Percentiles rank a stretch among this genome's conserved stretches.
Conservation (phyloP, 2,329 filamentous ascomycete genomes). For the Diaporthe vaccinii region DNA sequence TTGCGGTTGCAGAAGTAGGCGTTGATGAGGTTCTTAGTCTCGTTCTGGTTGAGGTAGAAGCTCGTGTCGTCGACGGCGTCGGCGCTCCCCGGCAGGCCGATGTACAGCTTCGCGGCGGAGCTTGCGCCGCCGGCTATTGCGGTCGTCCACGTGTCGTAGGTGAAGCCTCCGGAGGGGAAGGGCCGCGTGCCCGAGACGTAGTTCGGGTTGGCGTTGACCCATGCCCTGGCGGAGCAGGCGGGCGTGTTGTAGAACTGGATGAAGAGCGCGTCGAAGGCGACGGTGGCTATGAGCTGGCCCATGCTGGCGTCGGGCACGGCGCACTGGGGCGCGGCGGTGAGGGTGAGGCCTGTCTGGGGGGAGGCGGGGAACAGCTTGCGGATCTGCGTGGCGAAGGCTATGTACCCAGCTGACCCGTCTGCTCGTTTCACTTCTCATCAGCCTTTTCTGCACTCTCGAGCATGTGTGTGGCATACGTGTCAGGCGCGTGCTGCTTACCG, state of each 20-base stretch:
- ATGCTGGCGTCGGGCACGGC: conserved; percentile 55
- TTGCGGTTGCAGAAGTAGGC: conserved; percentile 51
- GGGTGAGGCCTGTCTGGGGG: conserved; percentile 47
- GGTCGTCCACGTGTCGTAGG: conserved; percentile 58
- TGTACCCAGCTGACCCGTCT: conserved; percentile 11
- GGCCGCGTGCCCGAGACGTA: conserved; percentile 46
- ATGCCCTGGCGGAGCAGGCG: conserved; percentile 49
- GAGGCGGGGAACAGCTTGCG: conserved; percentile 48
- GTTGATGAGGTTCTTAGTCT: conserved; percentile 56
- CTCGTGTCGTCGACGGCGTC: conserved; percentile 46
- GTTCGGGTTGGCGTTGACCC: conserved; percentile 50
- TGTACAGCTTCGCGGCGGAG: conserved; percentile 59
- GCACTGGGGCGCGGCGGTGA: conserved; percentile 63
- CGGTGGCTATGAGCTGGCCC: conserved; percentile 43
- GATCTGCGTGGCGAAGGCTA: conserved; percentile 43
- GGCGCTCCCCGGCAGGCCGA: conserved; percentile 56
- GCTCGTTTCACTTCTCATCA: neutral
- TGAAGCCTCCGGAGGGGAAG: conserved; percentile 51
- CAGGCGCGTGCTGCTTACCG: neutral
- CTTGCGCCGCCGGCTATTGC: conserved; percentile 53
- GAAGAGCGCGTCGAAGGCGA: conserved; percentile 59
- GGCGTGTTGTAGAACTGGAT: conserved; percentile 66
- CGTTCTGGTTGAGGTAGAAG: conserved; percentile 52
- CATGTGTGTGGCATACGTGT: neutral
- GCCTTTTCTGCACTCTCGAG: neutral